Evolutionary conservation across 2,329 filamentous ascomycete species (phyloP).

Genomic region (Phialophora chinensis): DNA sequence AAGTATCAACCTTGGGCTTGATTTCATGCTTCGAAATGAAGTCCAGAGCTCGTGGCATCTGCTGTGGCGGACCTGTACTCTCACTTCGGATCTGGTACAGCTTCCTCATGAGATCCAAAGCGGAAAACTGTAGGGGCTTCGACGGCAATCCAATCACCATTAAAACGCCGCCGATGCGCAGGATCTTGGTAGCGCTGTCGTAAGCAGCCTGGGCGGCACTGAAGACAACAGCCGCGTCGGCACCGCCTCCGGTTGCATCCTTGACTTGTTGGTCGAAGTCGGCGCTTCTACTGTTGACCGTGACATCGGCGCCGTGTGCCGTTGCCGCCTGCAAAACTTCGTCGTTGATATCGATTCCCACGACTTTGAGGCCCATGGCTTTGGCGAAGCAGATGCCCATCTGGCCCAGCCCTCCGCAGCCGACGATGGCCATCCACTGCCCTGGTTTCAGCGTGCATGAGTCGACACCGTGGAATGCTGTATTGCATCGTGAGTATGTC

Average conservation of each 20-base stretch:
- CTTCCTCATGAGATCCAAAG: background rate
- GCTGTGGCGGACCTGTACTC: background rate
- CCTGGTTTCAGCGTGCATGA: constrained; percentile 23
- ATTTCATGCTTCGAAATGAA: background rate
- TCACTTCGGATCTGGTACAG: background rate
- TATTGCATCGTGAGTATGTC: background rate
- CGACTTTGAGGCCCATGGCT: constrained; percentile 30
- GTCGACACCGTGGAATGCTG: constrained; percentile 24
- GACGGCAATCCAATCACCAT: background rate
- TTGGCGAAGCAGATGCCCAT: constrained; percentile 43
- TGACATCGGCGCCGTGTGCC: background rate
- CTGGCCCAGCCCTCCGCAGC: constrained; percentile 39
- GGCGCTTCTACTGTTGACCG: background rate
- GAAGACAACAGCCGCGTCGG: constrained; percentile 27
- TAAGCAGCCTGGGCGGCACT: constrained; percentile 26
- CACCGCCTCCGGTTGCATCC: constrained; percentile 19
- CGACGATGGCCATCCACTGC: constrained; percentile 37
- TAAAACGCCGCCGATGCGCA: constrained; percentile 16
- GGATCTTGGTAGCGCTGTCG: constrained; percentile 26
- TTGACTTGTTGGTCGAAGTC: constrained; percentile 32
- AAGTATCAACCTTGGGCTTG: constrained; percentile 7
- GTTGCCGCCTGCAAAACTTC: background rate
- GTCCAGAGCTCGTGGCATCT: background rate
- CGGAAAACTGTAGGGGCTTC: background rate
- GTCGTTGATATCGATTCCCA: constrained; percentile 40